Percentiles rank a stretch among this genome's conserved stretches.
Conservation (phyloP, 2,329 filamentous ascomycete species). For the Colletotrichum plurivorum region DNA sequence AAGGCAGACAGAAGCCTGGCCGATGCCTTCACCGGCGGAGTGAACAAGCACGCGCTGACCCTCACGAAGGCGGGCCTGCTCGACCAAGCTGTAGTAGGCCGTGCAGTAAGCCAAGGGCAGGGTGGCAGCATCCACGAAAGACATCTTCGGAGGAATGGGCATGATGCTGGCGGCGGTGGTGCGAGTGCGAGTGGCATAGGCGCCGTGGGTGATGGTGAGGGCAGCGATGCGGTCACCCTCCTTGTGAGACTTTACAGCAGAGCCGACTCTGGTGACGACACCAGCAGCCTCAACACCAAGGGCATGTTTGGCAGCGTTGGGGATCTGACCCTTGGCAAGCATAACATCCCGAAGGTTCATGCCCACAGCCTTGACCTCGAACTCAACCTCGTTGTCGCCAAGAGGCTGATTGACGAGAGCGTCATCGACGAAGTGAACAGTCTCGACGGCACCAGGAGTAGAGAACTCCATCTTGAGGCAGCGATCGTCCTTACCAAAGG, state of each 20-base stretch:
- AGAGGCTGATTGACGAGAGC: constrained; percentile 46
- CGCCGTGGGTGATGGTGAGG: constrained; percentile 41
- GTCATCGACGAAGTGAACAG: constrained; percentile 57
- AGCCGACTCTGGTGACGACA: constrained; percentile 50
- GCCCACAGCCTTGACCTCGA: constrained; percentile 58
- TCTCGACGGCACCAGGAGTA: constrained; percentile 54
- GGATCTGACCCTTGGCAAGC: constrained; percentile 56
- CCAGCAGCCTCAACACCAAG: constrained; percentile 53
- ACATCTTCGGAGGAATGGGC: constrained; percentile 54
- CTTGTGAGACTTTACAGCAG: constrained; percentile 46
- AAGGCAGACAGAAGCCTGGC: constrained; percentile 53
- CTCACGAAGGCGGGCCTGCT: constrained; percentile 46
- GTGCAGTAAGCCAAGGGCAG: constrained; percentile 49
- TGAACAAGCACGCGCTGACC: constrained; percentile 55
- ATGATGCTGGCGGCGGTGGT: constrained; percentile 44
- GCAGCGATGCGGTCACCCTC: constrained; percentile 48
- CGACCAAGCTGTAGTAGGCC: constrained; percentile 53
- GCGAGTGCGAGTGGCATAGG: constrained; percentile 44
- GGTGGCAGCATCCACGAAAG: constrained; percentile 54
- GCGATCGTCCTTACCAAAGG: constrained; percentile 55
- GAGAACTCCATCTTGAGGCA: constrained; percentile 56
- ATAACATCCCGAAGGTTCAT: constrained; percentile 64
- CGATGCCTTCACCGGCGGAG: constrained; percentile 53
- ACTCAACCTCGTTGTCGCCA: constrained; percentile 55
- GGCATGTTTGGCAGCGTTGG: constrained; percentile 46